Percentiles rank a stretch among this genome's conserved stretches.
Evolutionary conservation across 2,329 filamentous ascomycete genomes (phyloP).

Genomic region (Fusarium chaquense): DNA sequence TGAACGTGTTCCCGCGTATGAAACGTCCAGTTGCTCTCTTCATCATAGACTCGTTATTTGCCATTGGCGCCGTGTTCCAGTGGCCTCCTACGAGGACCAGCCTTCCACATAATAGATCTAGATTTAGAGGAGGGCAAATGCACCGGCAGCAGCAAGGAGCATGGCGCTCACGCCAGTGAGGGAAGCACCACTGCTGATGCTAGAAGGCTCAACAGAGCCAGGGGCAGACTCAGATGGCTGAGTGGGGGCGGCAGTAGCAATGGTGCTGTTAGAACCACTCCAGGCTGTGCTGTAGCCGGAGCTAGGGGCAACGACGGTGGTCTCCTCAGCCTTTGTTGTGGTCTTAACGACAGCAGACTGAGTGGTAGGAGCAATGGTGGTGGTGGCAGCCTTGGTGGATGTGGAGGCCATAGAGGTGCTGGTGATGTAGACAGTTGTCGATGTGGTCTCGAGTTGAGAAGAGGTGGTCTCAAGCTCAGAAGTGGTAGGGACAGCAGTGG

Average conservation of each 20-base stretch:
- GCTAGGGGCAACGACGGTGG: slow-evolving; percentile 47
- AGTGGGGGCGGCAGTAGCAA: slow-evolving; percentile 44
- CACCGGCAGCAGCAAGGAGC: slow-evolving; percentile 53
- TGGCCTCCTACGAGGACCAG: slow-evolving; percentile 16
- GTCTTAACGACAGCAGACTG: slow-evolving; percentile 35
- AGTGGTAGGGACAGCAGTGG: slow-evolving; percentile 34
- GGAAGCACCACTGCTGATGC: slow-evolving; percentile 48
- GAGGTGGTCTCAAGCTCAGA: slow-evolving; percentile 46
- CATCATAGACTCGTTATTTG: slow-evolving; percentile 53
- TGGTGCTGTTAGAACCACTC: slow-evolving; percentile 52
- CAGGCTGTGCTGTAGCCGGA: slow-evolving; percentile 48
- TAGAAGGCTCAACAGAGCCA: slow-evolving; percentile 36
- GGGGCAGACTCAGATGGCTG: slow-evolving; percentile 43
- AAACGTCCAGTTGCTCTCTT: slow-evolving; percentile 38
- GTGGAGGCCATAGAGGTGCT: slow-evolving; percentile 38
- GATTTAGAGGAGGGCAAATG: slow-evolving; percentile 53
- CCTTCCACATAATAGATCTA: slow-evolving; percentile 45
- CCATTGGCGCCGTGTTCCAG: slow-evolving; percentile 35
- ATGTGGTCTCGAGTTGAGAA: slow-evolving; percentile 43
- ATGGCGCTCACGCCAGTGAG: slow-evolving; percentile 53
- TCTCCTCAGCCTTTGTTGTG: slow-evolving; percentile 42
- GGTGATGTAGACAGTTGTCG: slow-evolving; percentile 46
- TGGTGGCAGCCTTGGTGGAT: slow-evolving; percentile 40
- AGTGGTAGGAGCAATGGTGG: slow-evolving; percentile 47
- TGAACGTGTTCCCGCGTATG: slow-evolving; percentile 16